Evolutionary conservation across 441 rosid species (phyloP).

Genomic region (Sinapis alba): DNA sequence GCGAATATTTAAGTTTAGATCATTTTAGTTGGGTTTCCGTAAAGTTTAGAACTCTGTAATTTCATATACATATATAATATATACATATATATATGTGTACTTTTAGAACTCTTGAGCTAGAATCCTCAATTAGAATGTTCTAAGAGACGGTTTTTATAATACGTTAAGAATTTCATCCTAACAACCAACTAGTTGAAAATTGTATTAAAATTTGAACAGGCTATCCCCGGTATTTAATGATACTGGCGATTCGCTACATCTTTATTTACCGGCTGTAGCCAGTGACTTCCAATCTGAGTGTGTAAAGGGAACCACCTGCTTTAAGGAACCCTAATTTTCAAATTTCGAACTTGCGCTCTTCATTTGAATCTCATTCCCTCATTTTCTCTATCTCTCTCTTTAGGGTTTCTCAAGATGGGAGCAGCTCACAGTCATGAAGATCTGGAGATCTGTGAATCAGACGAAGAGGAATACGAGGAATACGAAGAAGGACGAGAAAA

Average conservation of each 20-base stretch:
- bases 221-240: constrained; percentile 21
- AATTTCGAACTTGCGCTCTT: constrained; percentile 56
- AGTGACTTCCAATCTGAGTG: constrained; percentile 11
- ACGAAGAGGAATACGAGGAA: constrained; percentile 53
- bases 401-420: constrained; percentile 52
- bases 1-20: no score
- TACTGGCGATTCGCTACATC: background rate
- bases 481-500: constrained; percentile 38
- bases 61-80: no score
- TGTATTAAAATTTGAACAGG: constrained; percentile 1
- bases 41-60: no score
- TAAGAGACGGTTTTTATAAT: no score
- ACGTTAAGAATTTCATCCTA: no score
- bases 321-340: constrained; percentile 50
- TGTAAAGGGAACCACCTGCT: background rate
- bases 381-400: background rate
- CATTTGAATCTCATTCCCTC: constrained; percentile 14
- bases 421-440: constrained; percentile 81
- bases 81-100: no score
- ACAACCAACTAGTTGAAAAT: no score
- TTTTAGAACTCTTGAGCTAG: no score
- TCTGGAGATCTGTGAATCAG: constrained; percentile 73
- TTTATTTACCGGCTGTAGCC: constrained; percentile 28
- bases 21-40: no score
- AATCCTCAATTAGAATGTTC: no score